Conservation (phyloP, 495 filamentous ascomycete species). For the Pseudomonodictys pantanalensis region DNA sequence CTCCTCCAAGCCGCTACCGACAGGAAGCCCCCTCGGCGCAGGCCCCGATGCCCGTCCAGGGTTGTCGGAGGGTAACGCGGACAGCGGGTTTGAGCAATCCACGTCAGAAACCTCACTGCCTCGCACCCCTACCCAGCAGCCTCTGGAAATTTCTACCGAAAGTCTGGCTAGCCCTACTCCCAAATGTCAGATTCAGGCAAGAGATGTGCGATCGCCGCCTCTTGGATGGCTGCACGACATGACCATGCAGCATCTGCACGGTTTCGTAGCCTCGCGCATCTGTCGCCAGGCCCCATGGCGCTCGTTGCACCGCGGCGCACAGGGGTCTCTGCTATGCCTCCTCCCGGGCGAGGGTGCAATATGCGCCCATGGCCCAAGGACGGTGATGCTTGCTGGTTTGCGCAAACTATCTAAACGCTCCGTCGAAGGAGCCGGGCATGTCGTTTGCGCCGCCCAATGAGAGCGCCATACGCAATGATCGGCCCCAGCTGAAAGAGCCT, state of each 20-base stretch:
- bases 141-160: neutral
- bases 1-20: neutral
- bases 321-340: neutral
- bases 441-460: conserved; percentile 2
- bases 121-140: neutral
- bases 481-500: conserved; percentile 26
- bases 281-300: conserved; percentile 4
- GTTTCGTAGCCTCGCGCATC: neutral
- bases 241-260: neutral
- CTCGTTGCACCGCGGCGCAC: neutral
- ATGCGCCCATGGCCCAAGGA: neutral
- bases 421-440: neutral
- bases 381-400: neutral
- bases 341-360: neutral
- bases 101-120: neutral
- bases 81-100: neutral
- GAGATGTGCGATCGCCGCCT: neutral
- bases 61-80: neutral
- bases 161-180: too few species aligned
- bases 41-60: neutral
- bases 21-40: neutral
- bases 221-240: conserved; percentile 6
- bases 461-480: conserved; percentile 10
- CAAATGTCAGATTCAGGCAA: neutral
- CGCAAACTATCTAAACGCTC: neutral